Evolutionary conservation across 441 rosid genomes (phyloP).

Genomic region (Euphorbia corollata): DNA sequence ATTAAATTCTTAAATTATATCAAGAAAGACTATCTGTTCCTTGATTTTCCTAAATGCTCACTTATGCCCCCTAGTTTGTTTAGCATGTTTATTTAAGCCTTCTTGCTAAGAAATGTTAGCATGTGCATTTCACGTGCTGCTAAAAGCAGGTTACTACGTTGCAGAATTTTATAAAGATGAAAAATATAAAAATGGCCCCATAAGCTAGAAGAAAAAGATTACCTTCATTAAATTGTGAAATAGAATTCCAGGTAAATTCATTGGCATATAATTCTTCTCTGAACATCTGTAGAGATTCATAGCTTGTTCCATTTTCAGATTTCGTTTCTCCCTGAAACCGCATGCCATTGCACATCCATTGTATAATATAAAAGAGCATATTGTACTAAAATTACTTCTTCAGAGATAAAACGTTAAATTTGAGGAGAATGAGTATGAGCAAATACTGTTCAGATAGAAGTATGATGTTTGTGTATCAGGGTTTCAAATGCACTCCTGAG

Average conservation of each 20-base stretch:
- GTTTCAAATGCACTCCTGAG: not conserved
- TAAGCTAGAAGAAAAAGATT: conserved; percentile 2
- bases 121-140: not conserved
- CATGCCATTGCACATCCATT: conserved; percentile 72
- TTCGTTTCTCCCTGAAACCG: conserved; percentile 50
- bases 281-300: conserved; percentile 55
- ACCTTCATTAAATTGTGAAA: conserved; percentile 75
- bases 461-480: not conserved
- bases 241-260: conserved; percentile 68
- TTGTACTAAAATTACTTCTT: not conserved
- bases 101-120: not conserved
- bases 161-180: not conserved
- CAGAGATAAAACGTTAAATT: not conserved
- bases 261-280: conserved; percentile 81
- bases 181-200: not conserved
- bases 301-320: conserved; percentile 44
- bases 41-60: not conserved
- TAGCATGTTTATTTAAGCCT: not conserved
- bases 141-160: not conserved
- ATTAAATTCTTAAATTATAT: not conserved
- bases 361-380: conserved; percentile 47
- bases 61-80: not conserved
- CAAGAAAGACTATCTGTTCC: not conserved
- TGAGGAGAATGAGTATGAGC: not conserved
- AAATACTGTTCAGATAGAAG: not conserved